Evolutionary conservation across 345 rosid species (phyloP).

Genomic region (Geranium rotundifolium): DNA sequence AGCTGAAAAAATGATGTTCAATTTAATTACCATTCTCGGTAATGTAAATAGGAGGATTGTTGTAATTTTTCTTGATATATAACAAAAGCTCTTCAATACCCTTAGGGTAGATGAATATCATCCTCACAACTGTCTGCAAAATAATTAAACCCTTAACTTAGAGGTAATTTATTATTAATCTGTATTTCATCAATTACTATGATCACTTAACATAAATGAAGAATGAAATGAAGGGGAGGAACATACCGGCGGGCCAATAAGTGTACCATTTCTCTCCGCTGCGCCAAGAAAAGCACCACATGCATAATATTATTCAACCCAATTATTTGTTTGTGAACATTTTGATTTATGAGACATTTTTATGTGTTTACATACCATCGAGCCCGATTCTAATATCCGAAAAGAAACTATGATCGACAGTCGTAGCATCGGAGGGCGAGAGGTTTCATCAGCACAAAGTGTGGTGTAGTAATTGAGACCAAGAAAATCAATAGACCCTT

Average conservation of each 20-base stretch:
- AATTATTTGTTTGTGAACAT: no score
- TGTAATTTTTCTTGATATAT: neutral
- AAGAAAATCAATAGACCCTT: conserved; percentile 2
- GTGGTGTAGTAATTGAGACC: conserved; percentile 1
- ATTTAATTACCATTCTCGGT: neutral
- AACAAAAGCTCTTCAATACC: neutral
- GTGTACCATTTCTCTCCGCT: neutral
- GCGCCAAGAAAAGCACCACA: neutral
- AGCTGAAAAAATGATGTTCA: no score
- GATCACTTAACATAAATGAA: no score
- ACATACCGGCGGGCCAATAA: neutral
- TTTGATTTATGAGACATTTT: no score
- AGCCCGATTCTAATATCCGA: neutral
- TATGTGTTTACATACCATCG: neutral
- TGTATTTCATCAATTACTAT: no score
- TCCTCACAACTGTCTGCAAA: neutral
- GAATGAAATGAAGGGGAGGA: no score
- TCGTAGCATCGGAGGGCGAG: neutral
- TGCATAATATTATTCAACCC: neutral
- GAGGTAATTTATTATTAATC: no score
- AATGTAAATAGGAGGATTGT: neutral
- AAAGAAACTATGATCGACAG: neutral
- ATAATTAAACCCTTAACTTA: neutral
- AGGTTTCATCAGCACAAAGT: neutral
- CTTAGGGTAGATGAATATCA: neutral